Percentiles rank a stretch among this genome's conserved stretches.
Evolutionary conservation across 1,284 basidiomycete species (phyloP).

Genomic region (Mycena sp.): DNA sequence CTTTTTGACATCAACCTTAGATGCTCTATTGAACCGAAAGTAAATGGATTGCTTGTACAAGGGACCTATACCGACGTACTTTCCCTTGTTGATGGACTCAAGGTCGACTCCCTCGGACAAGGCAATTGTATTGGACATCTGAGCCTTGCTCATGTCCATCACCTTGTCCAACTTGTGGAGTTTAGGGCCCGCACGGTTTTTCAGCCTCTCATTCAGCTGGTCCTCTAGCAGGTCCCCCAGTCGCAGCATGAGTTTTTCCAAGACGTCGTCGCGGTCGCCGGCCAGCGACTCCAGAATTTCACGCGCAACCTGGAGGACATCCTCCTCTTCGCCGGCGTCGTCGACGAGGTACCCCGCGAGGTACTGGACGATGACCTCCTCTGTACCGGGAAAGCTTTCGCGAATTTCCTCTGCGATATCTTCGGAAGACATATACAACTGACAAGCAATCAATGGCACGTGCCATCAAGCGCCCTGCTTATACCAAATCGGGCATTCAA

Average conservation of each 20-base stretch:
- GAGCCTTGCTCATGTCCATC: conserved; percentile 91
- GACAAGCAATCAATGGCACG: too few relatives aligned
- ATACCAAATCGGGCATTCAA: too few relatives aligned
- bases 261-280: conserved; percentile 58
- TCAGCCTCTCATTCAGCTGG: conserved; percentile 65
- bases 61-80: conserved; percentile 60
- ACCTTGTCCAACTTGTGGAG: conserved; percentile 90
- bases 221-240: conserved; percentile 76
- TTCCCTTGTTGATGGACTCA: conserved; percentile 94
- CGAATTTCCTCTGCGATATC: conserved; percentile 84
- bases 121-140: conserved; percentile 87
- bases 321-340: conserved; percentile 92
- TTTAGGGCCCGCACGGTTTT: conserved; percentile 65
- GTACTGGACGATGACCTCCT: conserved; percentile 94
- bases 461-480: too few relatives aligned
- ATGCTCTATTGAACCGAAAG: conserved; percentile 71
- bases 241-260: conserved; percentile 73
- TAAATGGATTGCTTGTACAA: conserved; percentile 19
- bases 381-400: conserved; percentile 83
- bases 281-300: conserved; percentile 82
- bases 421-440: conserved; percentile 66
- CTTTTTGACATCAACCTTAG: conserved; percentile 97
- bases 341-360: conserved; percentile 93
- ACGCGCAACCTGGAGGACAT: conserved; percentile 82
- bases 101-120: conserved; percentile 90